Evolutionary conservation across 2,329 filamentous ascomycete genomes (phyloP), one percentile per base, ranked within the genome.

Genomic region (Penicillium sp.): DNA sequence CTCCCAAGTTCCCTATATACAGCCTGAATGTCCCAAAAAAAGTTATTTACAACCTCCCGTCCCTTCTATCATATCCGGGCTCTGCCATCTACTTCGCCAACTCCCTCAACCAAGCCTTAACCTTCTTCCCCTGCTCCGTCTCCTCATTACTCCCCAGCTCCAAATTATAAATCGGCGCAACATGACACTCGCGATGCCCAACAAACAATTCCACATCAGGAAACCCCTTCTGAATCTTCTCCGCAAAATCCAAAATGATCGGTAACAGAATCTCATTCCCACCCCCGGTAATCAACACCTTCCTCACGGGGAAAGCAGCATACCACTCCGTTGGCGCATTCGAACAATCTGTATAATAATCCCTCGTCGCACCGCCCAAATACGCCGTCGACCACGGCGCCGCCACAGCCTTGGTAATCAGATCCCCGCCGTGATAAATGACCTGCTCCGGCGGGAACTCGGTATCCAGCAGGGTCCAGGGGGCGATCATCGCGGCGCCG

Each of bases 211-310:
- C 75, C 25, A 71, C 70, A 15, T 68, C 62, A 6, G 66, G 63
- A 61, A 76, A 65, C 20, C 76, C 76, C 35, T 76, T 72, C 63
- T 78, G 76, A 28, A 87, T 75, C 57, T 78, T 82, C 49, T 73
- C 69, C 22, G 75, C 77, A 62, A 87, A 81, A 20, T 80, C 77
- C 51, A 78, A 67, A 52, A 88, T 86, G 14, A 81, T 77, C 63
- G 86, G 85, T 37, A 85, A 72, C 28, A 88, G 62, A 14, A 86
- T 75, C 73, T 88, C 86, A 51, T 82, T 79, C 0, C 75, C 80
- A 0, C 86, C 86, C 1, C 76, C 83, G 62, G 82, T 81, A 5
- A 88, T 76, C 25, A 86, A 66, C 1, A 87, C 74, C 43, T 81
- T 76, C 20, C 77, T 73, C 3, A 84, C 77, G 0, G 79, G 75